Conservation (phyloP, 2,329 filamentous ascomycete species). For the Fusarium euwallaceae region DNA sequence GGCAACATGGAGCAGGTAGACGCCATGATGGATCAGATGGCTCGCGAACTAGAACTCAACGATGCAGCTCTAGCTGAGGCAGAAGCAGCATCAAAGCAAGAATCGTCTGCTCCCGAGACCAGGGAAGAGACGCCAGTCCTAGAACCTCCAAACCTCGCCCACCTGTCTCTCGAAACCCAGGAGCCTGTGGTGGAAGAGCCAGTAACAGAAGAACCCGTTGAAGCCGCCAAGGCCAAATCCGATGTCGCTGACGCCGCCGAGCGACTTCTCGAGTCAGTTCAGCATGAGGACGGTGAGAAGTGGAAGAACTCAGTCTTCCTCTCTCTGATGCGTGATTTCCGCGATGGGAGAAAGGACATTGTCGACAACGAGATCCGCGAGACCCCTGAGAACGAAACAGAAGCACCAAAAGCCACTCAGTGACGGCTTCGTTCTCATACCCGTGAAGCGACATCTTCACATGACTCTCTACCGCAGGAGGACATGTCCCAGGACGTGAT, state of each 20-base stretch:
- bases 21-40: slow-evolving; percentile 59
- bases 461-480: not conserved
- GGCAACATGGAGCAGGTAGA: slow-evolving; percentile 55
- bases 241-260: slow-evolving; percentile 59
- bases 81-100: slow-evolving; percentile 26
- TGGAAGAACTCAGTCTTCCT: slow-evolving; percentile 62
- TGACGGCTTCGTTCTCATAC: slow-evolving; percentile 26
- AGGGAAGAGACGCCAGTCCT: slow-evolving; percentile 38
- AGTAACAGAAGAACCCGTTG: slow-evolving; percentile 28
- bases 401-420: slow-evolving; percentile 16
- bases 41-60: slow-evolving; percentile 55
- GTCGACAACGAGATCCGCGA: slow-evolving; percentile 57
- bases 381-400: slow-evolving; percentile 38
- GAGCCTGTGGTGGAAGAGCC: slow-evolving; percentile 33
- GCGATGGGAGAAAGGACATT: slow-evolving; percentile 60
- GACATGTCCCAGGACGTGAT: not conserved
- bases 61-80: slow-evolving; percentile 47
- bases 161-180: slow-evolving; percentile 45
- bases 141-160: slow-evolving; percentile 50
- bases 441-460: not conserved
- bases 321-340: slow-evolving; percentile 60
- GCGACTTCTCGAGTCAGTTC: slow-evolving; percentile 58
- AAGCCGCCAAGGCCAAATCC: slow-evolving; percentile 47
- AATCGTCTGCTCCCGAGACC: slow-evolving; percentile 5
- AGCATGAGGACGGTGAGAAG: slow-evolving; percentile 60